These are phyloP conservation scores for Heritiera littoralis DNA, from an alignment of 345 rosid genomes.

Conservation along the genomic window DNA sequence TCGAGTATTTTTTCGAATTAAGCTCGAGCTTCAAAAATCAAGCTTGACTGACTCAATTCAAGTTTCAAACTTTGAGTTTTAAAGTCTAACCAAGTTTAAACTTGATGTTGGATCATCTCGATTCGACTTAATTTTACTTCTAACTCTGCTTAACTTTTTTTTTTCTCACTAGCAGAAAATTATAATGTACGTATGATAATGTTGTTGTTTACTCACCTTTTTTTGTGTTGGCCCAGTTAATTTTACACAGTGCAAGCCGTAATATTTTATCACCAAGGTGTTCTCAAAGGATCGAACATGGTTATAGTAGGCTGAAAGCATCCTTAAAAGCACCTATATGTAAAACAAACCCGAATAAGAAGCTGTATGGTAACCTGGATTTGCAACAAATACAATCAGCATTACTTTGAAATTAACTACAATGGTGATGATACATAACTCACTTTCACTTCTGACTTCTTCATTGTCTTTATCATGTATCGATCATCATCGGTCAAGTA, in stretches of 20 bases:
- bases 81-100: too few species aligned
- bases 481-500: slow-evolving; percentile 88
- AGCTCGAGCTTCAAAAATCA: too few species aligned
- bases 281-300: slow-evolving; percentile 85
- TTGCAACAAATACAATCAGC: background rate
- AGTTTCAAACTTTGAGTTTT: too few species aligned
- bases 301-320: slow-evolving; percentile 90
- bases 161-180: too few species aligned
- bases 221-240: slow-evolving; percentile 75
- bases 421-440: slow-evolving; percentile 12
- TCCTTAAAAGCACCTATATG: slow-evolving; percentile 75
- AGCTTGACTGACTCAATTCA: too few species aligned
- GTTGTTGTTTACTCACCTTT: slow-evolving; percentile 49
- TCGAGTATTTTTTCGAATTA: too few species aligned
- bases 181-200: background rate
- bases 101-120: too few species aligned
- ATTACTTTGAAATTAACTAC: background rate
- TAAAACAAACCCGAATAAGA: background rate
- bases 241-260: slow-evolving; percentile 87
- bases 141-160: too few species aligned
- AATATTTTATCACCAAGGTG: slow-evolving; percentile 75
- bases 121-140: too few species aligned
- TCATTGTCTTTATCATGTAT: slow-evolving; percentile 95
- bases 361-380: background rate
- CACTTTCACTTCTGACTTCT: slow-evolving; percentile 88